Conservation (phyloP, 2,329 filamentous ascomycete genomes). For the Aspergillus aculeatinus region DNA sequence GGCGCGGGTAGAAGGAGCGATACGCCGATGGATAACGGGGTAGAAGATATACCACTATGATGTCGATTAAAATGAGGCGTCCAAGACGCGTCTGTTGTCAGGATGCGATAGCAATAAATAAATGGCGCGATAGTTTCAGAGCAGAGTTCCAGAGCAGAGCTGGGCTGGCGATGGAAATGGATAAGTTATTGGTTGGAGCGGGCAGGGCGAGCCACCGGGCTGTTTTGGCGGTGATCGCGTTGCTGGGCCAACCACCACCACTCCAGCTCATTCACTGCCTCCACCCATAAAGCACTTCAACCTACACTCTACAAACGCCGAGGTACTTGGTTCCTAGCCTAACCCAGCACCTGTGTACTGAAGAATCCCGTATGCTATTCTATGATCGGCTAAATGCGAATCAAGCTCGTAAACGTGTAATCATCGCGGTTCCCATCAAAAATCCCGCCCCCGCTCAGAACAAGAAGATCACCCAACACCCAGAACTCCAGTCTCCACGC, state of each 20-base stretch:
- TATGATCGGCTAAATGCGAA: not conserved
- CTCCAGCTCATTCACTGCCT: not conserved
- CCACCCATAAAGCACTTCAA: not conserved
- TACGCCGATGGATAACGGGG: not conserved
- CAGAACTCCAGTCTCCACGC: constrained; percentile 13
- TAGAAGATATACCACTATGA: not conserved
- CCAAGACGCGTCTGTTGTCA: not conserved
- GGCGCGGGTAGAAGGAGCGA: not conserved
- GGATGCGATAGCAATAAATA: not conserved
- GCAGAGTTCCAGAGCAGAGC: not conserved
- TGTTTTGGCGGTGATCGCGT: not conserved
- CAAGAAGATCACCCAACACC: not conserved
- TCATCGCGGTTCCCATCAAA: not conserved
- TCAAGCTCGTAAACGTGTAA: not conserved
- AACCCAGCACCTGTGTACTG: not conserved
- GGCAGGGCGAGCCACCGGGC: not conserved
- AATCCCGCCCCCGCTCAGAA: not conserved
- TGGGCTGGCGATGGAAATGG: not conserved
- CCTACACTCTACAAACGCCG: too few relatives aligned
- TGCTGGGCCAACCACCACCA: not conserved
- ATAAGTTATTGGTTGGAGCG: not conserved
- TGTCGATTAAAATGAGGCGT: not conserved
- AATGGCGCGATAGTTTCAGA: not conserved
- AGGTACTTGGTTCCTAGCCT: too few relatives aligned
- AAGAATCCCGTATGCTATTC: not conserved